Evolutionary conservation across 192 early-diverging fungal species (phyloP), one percentile per base, ranked within the genome.

Genomic region (Borealophlyctis nickersoniae): DNA sequence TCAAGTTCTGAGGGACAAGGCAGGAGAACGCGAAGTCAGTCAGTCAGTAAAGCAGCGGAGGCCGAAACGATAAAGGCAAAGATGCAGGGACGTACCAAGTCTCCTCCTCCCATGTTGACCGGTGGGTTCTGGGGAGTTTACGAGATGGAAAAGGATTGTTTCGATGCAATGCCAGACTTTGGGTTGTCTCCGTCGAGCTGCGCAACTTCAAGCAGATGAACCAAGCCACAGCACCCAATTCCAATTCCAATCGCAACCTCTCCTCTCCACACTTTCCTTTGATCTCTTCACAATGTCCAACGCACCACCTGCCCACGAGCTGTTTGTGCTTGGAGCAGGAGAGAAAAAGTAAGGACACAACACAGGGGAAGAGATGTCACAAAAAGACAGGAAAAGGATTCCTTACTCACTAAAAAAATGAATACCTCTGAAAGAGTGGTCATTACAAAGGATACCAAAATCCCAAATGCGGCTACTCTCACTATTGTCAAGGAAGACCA

Each of bases 401-500:
- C 56, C 11, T 58, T 58, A 14, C 26, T 23, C 26, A 23, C 19
- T 13, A 16, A 13, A 31, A 7, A 22, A 48, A 16, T 35, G n/a
- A 59, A 14, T 9, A 26, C 23, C 29, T n/a, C 34, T 26, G 22
- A 26, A 22, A 23, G 23, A 53, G 39, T 23, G 0, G 14, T 35
- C 26, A 5, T 34, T 28, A 0, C 67, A 92, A 87, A 70, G 88
- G 96, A 98, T 71, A 84, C 92, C 34, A 93, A 92, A 72, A 88
- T 98, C 73, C 89, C 91, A 19, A 98, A 99, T 69, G 93, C 93
- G 48, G 88, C 92, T 2, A 92, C 88, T 14, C 94, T 98, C 73
- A 87, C 82, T 48, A 86, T 99, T 45, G 83, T 93, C 48, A 88
- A 89, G 69, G 97, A 99, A 72, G 97, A 99, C 78, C 97, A 99